A percentile compares a stretch with the other conserved stretches of the same genome.
phyloP scores from a whole-genome alignment of 2,329 filamentous ascomycete species.

The Diaporthe helianthi region DNA sequence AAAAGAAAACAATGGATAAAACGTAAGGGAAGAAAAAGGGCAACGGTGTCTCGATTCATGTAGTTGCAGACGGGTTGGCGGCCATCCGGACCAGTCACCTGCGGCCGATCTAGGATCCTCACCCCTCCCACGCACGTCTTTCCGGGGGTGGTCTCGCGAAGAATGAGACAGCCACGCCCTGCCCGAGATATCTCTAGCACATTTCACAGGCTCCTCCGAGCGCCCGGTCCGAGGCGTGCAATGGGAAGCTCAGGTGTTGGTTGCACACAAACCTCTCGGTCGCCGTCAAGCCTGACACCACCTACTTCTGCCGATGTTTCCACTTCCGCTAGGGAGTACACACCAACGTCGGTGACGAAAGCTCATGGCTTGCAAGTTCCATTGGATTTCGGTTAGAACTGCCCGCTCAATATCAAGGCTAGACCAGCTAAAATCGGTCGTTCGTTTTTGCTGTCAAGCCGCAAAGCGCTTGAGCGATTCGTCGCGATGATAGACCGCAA shows the following conservation, averaged over 20 bases:
- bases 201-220: background rate
- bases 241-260: conserved; percentile 1
- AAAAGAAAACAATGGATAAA: too few species aligned
- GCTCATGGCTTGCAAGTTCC: background rate
- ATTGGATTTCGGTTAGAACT: background rate
- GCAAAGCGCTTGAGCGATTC: background rate
- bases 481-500: background rate
- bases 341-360: background rate
- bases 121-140: background rate
- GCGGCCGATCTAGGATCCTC: background rate
- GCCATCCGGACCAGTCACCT: background rate
- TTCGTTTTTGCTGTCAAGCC: background rate
- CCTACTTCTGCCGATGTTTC: conserved; percentile 17
- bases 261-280: background rate
- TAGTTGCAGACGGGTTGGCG: conserved; percentile 8
- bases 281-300: background rate
- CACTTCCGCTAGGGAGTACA: background rate
- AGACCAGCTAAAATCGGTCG: background rate
- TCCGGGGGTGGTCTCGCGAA: background rate
- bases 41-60: conserved; percentile 7
- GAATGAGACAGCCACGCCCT: background rate
- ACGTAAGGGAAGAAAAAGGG: too few species aligned
- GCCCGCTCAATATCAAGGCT: background rate
- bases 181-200: background rate
- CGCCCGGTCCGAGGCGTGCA: conserved; percentile 2